phyloP scores from a whole-genome alignment of 768 basidiomycete genomes.

The Hydnum rufescens region DNA sequence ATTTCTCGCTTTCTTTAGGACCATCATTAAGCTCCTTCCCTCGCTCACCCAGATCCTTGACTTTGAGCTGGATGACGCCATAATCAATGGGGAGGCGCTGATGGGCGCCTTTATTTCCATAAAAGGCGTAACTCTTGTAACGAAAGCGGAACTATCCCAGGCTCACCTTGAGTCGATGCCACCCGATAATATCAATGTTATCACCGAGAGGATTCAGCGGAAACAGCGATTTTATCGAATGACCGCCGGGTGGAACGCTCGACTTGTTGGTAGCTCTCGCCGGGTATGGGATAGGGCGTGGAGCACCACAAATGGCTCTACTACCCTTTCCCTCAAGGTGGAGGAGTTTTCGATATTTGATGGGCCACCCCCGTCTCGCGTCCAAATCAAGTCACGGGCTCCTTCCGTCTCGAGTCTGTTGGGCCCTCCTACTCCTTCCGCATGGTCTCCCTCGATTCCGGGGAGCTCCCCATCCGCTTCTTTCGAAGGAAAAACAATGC shows the following conservation, averaged over 20 bases:
- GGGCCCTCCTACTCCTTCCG: not conserved
- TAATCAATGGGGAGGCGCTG: constrained; percentile 30
- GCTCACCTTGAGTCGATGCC: constrained; percentile 11
- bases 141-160: constrained; percentile 35
- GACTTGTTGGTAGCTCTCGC: constrained; percentile 36
- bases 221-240: not conserved
- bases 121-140: constrained; percentile 31
- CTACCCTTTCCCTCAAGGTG: constrained; percentile 28
- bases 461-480: not conserved
- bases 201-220: not conserved
- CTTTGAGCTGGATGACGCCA: constrained; percentile 40
- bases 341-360: constrained; percentile 17
- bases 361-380: constrained; percentile 10
- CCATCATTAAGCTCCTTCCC: constrained; percentile 47
- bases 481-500: too few species aligned
- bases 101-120: constrained; percentile 33
- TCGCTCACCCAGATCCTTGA: constrained; percentile 43
- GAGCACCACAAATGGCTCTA: constrained; percentile 35
- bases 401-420: not conserved
- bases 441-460: not conserved
- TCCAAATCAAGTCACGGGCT: constrained; percentile 6
- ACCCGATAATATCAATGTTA: constrained; percentile 18
- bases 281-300: constrained; percentile 51
- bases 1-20: constrained; percentile 32
- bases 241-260: constrained; percentile 33